A percentile compares a stretch with the other conserved stretches of the same genome.
phyloP scores from a whole-genome alignment of 129 eudicot genomes.

The Ambrosia artemisiifolia region DNA sequence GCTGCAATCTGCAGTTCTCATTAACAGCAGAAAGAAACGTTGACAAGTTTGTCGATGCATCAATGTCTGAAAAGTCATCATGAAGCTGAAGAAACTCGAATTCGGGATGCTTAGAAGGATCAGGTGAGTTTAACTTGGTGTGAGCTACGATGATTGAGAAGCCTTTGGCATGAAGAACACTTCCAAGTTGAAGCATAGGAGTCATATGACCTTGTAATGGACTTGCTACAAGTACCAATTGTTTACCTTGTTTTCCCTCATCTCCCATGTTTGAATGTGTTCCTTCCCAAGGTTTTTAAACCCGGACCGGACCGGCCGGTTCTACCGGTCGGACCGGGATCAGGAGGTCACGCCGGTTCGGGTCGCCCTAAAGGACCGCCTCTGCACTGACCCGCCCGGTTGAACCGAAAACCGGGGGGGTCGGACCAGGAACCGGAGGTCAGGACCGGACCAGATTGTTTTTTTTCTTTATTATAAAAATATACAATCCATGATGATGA shows the following conservation, averaged over 20 bases:
- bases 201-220: constrained; percentile 65
- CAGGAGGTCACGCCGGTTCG: too few relatives aligned
- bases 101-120: constrained; percentile 25
- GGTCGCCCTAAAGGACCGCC: too few relatives aligned
- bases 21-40: constrained; percentile 19
- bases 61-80: constrained; percentile 20
- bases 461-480: too few relatives aligned
- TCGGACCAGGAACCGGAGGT: too few relatives aligned
- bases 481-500: too few relatives aligned
- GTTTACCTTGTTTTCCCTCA: constrained; percentile 16
- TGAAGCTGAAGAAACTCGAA: constrained; percentile 26
- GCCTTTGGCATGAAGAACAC: constrained; percentile 47
- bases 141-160: constrained; percentile 53
- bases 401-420: too few relatives aligned
- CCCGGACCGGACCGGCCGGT: too few relatives aligned
- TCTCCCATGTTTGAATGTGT: constrained; percentile 29
- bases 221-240: constrained; percentile 45
- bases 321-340: too few relatives aligned
- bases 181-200: constrained; percentile 65
- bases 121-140: constrained; percentile 39
- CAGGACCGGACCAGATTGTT: too few relatives aligned
- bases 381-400: too few relatives aligned
- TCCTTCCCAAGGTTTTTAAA: too few relatives aligned
- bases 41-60: constrained; percentile 21
- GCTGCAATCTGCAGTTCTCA: constrained; percentile 26